Evolutionary conservation across 371 early-diverging fungal genomes (phyloP).

Genomic region (Actinomortierella ambigua): DNA sequence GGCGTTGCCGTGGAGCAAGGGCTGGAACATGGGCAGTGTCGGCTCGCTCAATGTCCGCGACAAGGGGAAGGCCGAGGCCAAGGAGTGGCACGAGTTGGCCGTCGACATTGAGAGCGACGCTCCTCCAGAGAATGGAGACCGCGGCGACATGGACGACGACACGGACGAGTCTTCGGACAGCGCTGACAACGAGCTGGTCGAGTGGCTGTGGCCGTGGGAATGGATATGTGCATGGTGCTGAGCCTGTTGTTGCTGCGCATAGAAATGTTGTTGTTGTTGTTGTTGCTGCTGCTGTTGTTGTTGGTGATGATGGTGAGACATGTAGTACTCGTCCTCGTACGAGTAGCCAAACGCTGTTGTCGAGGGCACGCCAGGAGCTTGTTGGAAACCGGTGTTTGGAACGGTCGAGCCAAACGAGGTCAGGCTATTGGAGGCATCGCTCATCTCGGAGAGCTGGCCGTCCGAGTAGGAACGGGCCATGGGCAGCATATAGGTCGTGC

Average conservation of each 20-base stretch:
- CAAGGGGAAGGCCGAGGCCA: slow-evolving; percentile 27
- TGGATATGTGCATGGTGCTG: slow-evolving; percentile 11
- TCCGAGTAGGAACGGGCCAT: slow-evolving; percentile 44
- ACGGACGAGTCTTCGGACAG: slow-evolving; percentile 25
- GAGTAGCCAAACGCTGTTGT: too few species aligned
- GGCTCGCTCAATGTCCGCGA: slow-evolving; percentile 38
- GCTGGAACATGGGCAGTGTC: slow-evolving; percentile 29
- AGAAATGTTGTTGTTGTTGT: slow-evolving; percentile 6
- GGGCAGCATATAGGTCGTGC: slow-evolving; percentile 26
- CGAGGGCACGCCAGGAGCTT: too few species aligned
- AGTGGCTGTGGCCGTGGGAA: slow-evolving; percentile 32
- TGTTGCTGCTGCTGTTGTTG: slow-evolving; percentile 5
- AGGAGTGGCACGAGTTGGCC: slow-evolving; percentile 22
- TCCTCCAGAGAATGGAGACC: slow-evolving; percentile 24
- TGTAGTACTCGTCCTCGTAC: slow-evolving; percentile 15
- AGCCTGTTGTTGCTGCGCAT: slow-evolving; percentile 4
- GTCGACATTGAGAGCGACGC: slow-evolving; percentile 11
- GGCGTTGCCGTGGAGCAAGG: background rate
- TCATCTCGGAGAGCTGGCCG: slow-evolving; percentile 20
- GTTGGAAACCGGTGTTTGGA: too few species aligned
- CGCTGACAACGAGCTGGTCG: slow-evolving; percentile 31
- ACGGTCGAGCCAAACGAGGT: too few species aligned
- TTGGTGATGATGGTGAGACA: slow-evolving; percentile 9
- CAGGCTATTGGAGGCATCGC: slow-evolving; percentile 4
- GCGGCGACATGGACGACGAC: slow-evolving; percentile 30